Evolutionary conservation across 306 rosid genomes (phyloP).

Genomic region (Prunus mira): DNA sequence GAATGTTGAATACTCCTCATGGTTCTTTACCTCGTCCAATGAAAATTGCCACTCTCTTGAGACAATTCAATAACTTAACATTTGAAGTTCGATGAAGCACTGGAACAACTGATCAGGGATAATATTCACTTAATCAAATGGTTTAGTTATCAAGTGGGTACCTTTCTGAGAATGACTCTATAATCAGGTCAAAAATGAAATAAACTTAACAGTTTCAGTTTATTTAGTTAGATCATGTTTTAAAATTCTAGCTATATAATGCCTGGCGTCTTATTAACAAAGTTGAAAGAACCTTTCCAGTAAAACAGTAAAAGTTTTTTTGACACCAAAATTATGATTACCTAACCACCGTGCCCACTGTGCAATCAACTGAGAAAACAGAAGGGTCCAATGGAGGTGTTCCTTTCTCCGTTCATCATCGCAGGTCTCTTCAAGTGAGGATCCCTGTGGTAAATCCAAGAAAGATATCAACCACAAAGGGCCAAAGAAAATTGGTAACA

Average conservation of each 20-base stretch:
- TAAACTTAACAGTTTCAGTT: background rate
- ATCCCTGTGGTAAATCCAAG: slow-evolving; percentile 27
- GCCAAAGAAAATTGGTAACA: background rate
- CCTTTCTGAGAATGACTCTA: background rate
- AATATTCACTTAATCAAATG: background rate
- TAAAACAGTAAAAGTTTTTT: background rate
- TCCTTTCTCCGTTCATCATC: slow-evolving; percentile 76
- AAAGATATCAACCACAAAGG: slow-evolving; percentile 11
- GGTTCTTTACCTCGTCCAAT: background rate
- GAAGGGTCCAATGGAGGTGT: slow-evolving; percentile 72
- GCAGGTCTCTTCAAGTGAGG: slow-evolving; percentile 54
- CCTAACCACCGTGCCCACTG: slow-evolving; percentile 97
- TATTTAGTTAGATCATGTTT: background rate
- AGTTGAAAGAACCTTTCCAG: background rate
- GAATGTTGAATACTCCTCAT: background rate
- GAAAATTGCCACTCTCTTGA: background rate
- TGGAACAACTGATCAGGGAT: background rate
- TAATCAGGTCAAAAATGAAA: background rate
- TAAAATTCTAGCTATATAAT: background rate
- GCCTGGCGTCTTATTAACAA: background rate
- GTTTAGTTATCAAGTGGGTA: background rate
- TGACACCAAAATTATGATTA: slow-evolving; percentile 17
- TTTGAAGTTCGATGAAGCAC: background rate
- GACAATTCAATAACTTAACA: background rate
- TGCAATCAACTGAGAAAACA: slow-evolving; percentile 73